Conservation (phyloP, 257 asterid genomes). For the Lithospermum erythrorhizon region DNA sequence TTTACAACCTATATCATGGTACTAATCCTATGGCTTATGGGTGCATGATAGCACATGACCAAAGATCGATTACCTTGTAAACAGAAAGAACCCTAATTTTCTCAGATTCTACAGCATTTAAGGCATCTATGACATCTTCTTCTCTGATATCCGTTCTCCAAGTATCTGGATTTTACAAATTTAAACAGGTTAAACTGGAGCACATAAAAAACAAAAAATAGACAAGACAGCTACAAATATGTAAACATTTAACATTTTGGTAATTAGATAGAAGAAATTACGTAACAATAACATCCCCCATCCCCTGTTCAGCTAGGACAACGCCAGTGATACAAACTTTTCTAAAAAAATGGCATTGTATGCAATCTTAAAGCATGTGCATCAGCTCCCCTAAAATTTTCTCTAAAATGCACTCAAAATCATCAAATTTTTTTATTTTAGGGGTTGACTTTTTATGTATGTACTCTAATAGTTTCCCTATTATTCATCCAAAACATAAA, state of each 20-base stretch:
- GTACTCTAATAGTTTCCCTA: too few relatives aligned
- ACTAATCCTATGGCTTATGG: slow-evolving; percentile 5
- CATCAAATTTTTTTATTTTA: too few relatives aligned
- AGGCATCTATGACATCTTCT: slow-evolving; percentile 47
- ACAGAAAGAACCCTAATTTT: slow-evolving; percentile 57
- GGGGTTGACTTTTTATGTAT: too few relatives aligned
- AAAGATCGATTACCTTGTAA: slow-evolving; percentile 52
- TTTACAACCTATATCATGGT: not conserved
- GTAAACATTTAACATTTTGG: not conserved
- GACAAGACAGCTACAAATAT: not conserved
- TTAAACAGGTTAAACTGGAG: not conserved
- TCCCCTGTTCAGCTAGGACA: too few relatives aligned
- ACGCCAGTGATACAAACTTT: too few relatives aligned
- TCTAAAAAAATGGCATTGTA: too few relatives aligned
- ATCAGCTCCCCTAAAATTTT: too few relatives aligned
- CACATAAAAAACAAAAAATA: not conserved
- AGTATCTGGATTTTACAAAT: slow-evolving; percentile 42
- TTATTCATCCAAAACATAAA: too few relatives aligned
- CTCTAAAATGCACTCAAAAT: too few relatives aligned
- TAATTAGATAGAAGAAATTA: not conserved
- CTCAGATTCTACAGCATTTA: slow-evolving; percentile 60
- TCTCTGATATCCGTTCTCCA: slow-evolving; percentile 79
- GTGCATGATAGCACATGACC: slow-evolving; percentile 10
- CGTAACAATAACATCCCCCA: not conserved
- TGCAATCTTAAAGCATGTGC: too few relatives aligned